Base-by-base conservation (phyloP, 2,329 filamentous ascomycete species). In the Paracorniculantispora psalliotae region DNA sequence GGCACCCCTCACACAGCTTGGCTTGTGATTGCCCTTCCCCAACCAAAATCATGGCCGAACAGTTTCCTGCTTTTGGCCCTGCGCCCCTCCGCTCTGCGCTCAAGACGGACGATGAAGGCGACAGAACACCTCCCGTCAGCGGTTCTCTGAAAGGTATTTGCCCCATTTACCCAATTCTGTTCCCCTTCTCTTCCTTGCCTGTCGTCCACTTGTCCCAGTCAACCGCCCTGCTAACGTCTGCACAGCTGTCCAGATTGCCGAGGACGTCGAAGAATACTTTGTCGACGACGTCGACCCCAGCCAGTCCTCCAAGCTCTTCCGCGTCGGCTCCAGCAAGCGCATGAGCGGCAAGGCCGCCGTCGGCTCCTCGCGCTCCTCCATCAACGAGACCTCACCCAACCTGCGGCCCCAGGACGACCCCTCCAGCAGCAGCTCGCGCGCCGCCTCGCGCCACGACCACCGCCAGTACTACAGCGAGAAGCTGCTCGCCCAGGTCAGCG, bases 401-500 rank as follows among this genome's bases (percentile, higher is more conserved):
- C 51, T 66, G 49, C 67, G 67, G 3, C 62, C 67, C 5, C 62
- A 63, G 7, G 71, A 75, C 17, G 71, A 74, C 9, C 23, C 58
- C 21, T 57, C 19, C 39, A n/a, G 44, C 41, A 28, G 54, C 17
- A 43, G 64, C 6, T 25, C 61, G 9, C 59, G 62, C 8, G 59
- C 66, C 30, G 66, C 65, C 17, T 62, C 63, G 26, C 69, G 71
- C 10, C 67, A 71, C 12, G 63, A 67, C 15, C 68, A 72, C 59
- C 69, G 67, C 19, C 70, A 72, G 57, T 75, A 78, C 58, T 72
- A 77, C 52, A 78, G 78, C 55, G 78, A 86, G 64, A 82, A 79
- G 63, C 73, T 96, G 8, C 74, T 94, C 28, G 80, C 86, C 21
- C 90, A 96, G 68, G 86, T 97, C 15, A 81, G 84, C 26, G 85